A percentile compares a stretch with the other conserved stretches of the same genome.
phyloP scores from a whole-genome alignment of 305 asterid species.

The Withania somnifera region DNA sequence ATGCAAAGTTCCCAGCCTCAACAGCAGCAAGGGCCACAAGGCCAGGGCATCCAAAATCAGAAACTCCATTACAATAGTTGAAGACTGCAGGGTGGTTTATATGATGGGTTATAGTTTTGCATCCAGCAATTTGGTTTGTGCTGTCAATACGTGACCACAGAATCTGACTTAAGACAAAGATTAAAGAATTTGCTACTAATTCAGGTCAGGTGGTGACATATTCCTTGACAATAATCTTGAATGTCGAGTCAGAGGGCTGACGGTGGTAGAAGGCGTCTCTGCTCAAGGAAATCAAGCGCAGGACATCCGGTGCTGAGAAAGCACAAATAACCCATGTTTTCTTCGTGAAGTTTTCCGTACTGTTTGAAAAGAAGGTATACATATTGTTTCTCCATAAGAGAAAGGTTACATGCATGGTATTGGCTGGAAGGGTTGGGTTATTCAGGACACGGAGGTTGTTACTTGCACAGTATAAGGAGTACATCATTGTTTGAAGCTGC shows the following conservation, averaged over 20 bases:
- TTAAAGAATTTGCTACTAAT: neutral
- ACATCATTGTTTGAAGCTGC: neutral
- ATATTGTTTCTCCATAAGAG: neutral
- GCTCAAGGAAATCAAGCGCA: neutral
- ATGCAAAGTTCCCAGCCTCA: constrained; percentile 66
- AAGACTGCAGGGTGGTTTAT: constrained; percentile 6
- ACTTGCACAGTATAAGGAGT: neutral
- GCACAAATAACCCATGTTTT: neutral
- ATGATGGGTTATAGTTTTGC: constrained; percentile 31
- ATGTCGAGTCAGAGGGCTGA: neutral
- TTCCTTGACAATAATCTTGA: neutral
- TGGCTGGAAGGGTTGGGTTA: constrained; percentile 19
- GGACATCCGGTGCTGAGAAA: neutral
- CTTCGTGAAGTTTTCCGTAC: neutral
- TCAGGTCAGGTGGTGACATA: neutral
- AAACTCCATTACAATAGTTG: constrained; percentile 78
- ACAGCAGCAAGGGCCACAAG: constrained; percentile 46
- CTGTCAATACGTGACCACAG: neutral
- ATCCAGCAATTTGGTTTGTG: constrained; percentile 52
- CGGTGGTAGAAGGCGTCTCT: neutral
- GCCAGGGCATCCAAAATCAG: constrained; percentile 66
- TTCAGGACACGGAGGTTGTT: constrained; percentile 21
- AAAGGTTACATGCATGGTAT: constrained; percentile 20
- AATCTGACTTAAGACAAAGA: neutral
- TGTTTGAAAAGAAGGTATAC: neutral